Evolutionary conservation across 2,329 filamentous ascomycete species (phyloP), one percentile per base, ranked within the genome.

Genomic region (Diaporthe ilicicola): DNA sequence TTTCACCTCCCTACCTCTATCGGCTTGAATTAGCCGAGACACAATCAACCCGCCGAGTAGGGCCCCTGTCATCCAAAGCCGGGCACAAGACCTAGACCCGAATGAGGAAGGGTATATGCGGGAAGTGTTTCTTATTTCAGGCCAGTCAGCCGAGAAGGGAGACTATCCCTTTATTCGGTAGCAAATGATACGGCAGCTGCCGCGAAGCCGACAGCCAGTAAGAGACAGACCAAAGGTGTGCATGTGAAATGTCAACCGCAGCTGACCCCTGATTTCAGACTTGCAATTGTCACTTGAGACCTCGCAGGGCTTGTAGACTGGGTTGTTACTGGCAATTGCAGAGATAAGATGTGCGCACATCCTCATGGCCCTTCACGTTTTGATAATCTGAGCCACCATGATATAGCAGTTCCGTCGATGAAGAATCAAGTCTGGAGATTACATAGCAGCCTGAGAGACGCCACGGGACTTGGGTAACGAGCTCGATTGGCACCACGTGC

Each of bases 211-310:
- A 27, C 29, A 67, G 19, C 46, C 39, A 59, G 19, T 42, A 9
- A 67, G 22, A 46, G 8, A 9, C 15, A 19, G 37, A 10, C 32
- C 17, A 17, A 29, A 34, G 37, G n/a, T 42, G 44, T 66, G 59
- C 70, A 72, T 62, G 59, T 70, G 70, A 62, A 64, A 24, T 51
- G 59, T 39, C 61, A 39, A n/a, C 42, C 24, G 50, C 71, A 70
- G 71, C 56, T 72, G 71, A 72, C 59, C 50, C 39, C 56, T 69
- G 71, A 70, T 70, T 70, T 44, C 56, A 68, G 55, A 70, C 68
- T 68, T 72, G 56, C 71, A 72, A 42, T 32, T 70, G 71, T 64
- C 68, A 72, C 70, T 24, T 62, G 19, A 64, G 61, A 46, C 34
- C 29, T 22, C 46, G 50, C 44, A 39, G 54, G 22, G 50, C 68